These are phyloP conservation scores for Groenewaldozyma salmanticensis DNA, from an alignment of 805 yeast species.

Conservation along the genomic window DNA sequence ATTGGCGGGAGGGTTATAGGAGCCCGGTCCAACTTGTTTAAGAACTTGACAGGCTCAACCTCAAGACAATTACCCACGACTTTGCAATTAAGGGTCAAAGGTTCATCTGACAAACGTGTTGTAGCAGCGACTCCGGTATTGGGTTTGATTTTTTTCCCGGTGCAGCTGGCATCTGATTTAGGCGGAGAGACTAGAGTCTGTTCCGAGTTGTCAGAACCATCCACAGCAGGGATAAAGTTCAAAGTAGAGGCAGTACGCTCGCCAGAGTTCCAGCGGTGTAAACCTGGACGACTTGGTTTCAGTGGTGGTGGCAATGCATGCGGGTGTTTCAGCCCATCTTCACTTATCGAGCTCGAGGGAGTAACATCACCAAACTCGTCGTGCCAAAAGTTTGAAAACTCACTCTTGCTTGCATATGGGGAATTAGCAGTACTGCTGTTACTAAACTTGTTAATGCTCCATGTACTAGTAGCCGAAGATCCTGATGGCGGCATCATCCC, in stretches of 20 bases:
- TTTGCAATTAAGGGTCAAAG: neutral
- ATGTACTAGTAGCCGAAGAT: no score
- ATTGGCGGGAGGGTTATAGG: constrained; percentile 15
- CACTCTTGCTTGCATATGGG: no score
- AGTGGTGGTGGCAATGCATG: no score
- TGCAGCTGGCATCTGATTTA: neutral
- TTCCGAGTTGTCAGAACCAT: no score
- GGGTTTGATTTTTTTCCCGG: no score
- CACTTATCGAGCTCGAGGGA: constrained; percentile 6
- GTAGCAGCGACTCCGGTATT: no score
- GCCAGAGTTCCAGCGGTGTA: constrained; percentile 7
- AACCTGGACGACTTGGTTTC: constrained; percentile 5
- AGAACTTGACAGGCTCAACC: neutral
- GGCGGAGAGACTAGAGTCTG: neutral
- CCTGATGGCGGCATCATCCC: no score
- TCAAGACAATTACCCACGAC: constrained; percentile 1
- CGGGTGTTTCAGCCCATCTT: no score
- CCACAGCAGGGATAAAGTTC: neutral
- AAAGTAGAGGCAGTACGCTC: constrained; percentile 11
- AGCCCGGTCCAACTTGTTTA: neutral
- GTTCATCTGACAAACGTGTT: neutral
- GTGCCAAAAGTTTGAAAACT: no score
- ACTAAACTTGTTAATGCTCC: no score
- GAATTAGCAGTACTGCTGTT: no score
- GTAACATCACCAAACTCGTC: constrained; percentile 1